phyloP scores from a whole-genome alignment of 2,329 filamentous ascomycete species.

The Westerdykella sp. region DNA sequence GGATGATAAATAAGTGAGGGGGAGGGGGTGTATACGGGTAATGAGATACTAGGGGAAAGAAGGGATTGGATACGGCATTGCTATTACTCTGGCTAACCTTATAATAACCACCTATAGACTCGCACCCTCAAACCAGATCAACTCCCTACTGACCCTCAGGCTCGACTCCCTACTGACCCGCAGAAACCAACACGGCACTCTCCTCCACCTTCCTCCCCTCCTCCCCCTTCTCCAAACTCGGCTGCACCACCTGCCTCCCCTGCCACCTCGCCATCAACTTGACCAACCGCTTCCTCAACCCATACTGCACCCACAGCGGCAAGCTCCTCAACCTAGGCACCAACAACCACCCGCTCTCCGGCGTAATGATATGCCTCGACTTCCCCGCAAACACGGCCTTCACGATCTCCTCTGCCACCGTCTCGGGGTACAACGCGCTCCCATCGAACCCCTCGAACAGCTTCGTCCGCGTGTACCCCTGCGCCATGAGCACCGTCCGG shows the following conservation, averaged over 20 bases:
- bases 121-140: too few species aligned
- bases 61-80: too few species aligned
- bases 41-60: too few species aligned
- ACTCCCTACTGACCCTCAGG: background rate
- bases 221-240: slow-evolving; percentile 17
- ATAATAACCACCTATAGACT: too few species aligned
- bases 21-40: too few species aligned
- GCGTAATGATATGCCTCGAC: slow-evolving; percentile 53
- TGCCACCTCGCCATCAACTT: slow-evolving; percentile 32
- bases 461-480: slow-evolving; percentile 56
- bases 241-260: slow-evolving; percentile 36
- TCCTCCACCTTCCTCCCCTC: slow-evolving; percentile 18
- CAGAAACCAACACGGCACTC: slow-evolving; percentile 22
- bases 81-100: too few species aligned
- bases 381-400: slow-evolving; percentile 53
- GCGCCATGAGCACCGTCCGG: slow-evolving; percentile 60
- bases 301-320: slow-evolving; percentile 59
- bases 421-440: slow-evolving; percentile 52
- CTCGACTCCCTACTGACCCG: slow-evolving; percentile 5
- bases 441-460: slow-evolving; percentile 54
- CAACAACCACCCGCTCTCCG: slow-evolving; percentile 37
- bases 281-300: slow-evolving; percentile 41
- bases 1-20: background rate
- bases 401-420: slow-evolving; percentile 59
- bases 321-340: slow-evolving; percentile 42